Percentiles rank a stretch among this genome's conserved stretches.
Evolutionary conservation across 139 green algal genomes (phyloP).

Genomic region (Limnomonas spitsbergensis): DNA sequence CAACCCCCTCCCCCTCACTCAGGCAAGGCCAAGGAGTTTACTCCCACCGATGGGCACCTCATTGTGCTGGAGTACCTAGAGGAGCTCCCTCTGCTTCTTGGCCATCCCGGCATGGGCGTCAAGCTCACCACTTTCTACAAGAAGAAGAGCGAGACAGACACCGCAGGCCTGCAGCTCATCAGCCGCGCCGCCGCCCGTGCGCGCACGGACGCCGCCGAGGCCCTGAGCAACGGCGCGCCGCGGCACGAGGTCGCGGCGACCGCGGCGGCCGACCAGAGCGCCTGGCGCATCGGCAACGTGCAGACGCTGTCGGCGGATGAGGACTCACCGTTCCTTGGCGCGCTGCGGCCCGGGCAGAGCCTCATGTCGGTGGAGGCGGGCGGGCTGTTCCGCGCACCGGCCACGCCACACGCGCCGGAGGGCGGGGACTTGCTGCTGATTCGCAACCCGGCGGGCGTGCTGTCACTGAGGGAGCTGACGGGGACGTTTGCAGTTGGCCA

Average conservation of each 20-base stretch:
- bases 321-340: constrained; percentile 35
- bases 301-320: constrained; percentile 29
- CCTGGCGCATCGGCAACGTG: constrained; percentile 53
- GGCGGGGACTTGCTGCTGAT: constrained; percentile 79
- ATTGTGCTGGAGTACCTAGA: constrained; percentile 80
- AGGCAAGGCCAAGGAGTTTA: constrained; percentile 16
- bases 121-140: constrained; percentile 72
- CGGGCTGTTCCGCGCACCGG: constrained; percentile 62
- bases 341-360: constrained; percentile 21
- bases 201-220: background rate
- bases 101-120: constrained; percentile 33
- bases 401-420: constrained; percentile 42
- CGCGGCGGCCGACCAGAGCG: background rate
- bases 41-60: constrained; percentile 53
- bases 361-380: constrained; percentile 18
- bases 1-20: constrained; percentile 1
- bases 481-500: constrained; percentile 62
- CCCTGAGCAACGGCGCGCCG: background rate
- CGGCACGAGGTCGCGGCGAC: background rate
- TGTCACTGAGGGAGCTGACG: constrained; percentile 66
- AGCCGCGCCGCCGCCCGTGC: background rate
- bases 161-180: constrained; percentile 21
- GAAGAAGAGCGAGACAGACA: constrained; percentile 48
- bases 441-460: constrained; percentile 42
- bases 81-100: constrained; percentile 71